Conservation (phyloP, 2,329 filamentous ascomycete genomes). For the Bipolaris sorokiniana region DNA sequence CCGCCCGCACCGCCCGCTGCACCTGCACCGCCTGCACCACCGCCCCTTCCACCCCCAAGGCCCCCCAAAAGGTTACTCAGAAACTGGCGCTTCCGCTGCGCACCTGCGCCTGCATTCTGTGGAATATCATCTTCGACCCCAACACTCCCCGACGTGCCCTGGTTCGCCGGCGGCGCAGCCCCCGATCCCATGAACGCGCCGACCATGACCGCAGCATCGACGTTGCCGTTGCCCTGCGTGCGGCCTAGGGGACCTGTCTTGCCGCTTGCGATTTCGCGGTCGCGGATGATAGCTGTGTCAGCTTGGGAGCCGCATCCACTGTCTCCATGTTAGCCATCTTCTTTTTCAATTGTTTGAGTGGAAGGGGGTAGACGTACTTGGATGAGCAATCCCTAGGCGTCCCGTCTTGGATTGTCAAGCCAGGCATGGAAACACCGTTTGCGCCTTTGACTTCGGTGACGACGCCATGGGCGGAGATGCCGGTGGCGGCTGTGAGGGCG, state of each 20-base stretch:
- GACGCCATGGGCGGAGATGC: slow-evolving; percentile 64
- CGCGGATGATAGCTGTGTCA: slow-evolving; percentile 72
- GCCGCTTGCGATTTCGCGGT: slow-evolving; percentile 62
- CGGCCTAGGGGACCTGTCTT: slow-evolving; percentile 66
- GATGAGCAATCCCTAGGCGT: slow-evolving; percentile 71
- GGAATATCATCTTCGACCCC: slow-evolving; percentile 45
- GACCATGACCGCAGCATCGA: slow-evolving; percentile 65
- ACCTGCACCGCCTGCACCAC: slow-evolving; percentile 27
- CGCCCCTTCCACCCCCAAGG: slow-evolving; percentile 18
- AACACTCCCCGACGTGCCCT: slow-evolving; percentile 37
- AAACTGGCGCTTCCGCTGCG: slow-evolving; percentile 39
- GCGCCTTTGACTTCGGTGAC: slow-evolving; percentile 63
- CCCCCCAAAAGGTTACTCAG: slow-evolving; percentile 46
- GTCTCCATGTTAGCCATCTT: slow-evolving; percentile 17
- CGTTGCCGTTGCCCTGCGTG: slow-evolving; percentile 66
- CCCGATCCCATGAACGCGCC: slow-evolving; percentile 62
- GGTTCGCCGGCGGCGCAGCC: slow-evolving; percentile 38
- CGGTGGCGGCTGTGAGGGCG: slow-evolving; percentile 48
- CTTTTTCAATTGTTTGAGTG: too few relatives aligned
- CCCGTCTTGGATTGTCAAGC: slow-evolving; percentile 66
- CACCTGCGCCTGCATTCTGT: neutral
- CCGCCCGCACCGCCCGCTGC: slow-evolving; percentile 28
- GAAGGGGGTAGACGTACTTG: slow-evolving; percentile 40
- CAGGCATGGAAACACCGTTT: slow-evolving; percentile 68
- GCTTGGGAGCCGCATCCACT: slow-evolving; percentile 66